Evolutionary conservation across 164 flowering plant species (phyloP), one percentile per base, ranked within the genome.

Genomic region (Echeveria elegans): DNA sequence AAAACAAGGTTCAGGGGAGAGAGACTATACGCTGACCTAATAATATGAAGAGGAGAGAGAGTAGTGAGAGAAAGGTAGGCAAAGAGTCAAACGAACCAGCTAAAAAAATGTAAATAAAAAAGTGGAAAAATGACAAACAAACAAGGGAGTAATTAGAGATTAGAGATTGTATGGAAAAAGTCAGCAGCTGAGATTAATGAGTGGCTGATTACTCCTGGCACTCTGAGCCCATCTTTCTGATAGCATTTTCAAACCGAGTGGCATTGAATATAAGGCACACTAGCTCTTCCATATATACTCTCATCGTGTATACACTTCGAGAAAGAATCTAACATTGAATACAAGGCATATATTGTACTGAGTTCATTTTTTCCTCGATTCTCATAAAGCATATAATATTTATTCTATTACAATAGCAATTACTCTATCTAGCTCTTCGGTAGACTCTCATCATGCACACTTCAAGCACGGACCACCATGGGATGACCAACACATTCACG

Each of bases 1-100:
- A 56, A 56, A 56, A 56, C 32, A 26, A 56, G 61, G 61, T 32
- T 28, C 32, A 56, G 61, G 61, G 30, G 61, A 56, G 61, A 28
- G 61, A 56, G 61, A 56, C 61, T 28, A 53, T 56, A 56, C 61
- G 61, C 61, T 56, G 61, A 53, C 60, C 60, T 26, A 31, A 28
- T 29, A 19, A 23, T 34, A 34, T 34, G 37, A 34, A 7, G 21
- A 21, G 15, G 61, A 28, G 32, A 53, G 59, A 23, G 30, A 14
- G 11, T 56, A 56, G 61, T 56, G 61, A 28, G 61, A 56, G 61
- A 56, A 56, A 28, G 15, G 60, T 26, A 24, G 60, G 60, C 4
- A 11, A 56, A 28, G 32, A 56, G 61, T 56, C 61, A 56, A 56
- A 56, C 32, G 61, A 1, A 26, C 41, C 32, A 56, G 32, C 19